Base-by-base conservation (phyloP, 2,329 filamentous ascomycete genomes). In the Hirsutella rhossiliensis region DNA sequence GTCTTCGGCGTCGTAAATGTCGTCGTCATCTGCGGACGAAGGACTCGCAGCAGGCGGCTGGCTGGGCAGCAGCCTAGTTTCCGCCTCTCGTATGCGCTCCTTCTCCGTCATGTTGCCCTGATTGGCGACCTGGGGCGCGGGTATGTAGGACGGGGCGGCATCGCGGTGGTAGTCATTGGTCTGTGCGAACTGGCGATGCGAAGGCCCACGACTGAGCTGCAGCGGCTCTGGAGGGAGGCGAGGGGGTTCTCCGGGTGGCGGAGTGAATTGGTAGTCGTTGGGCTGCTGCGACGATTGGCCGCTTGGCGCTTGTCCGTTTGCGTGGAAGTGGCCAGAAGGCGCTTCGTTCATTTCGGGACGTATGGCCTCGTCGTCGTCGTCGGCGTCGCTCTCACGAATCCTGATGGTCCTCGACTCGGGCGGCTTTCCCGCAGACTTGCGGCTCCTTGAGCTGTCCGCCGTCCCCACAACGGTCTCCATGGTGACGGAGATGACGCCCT, bases 381-480 rank as follows among this genome's bases (percentile, higher is more conserved):
- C 59, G 17, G 62, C 63, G 18, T 61, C 60, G 37, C 54, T 58
- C 40, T 60, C 57, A 3, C 50, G 47, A 11, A 60, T 51, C 11
- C 53, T 50, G 11, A 57, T 44, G 23, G 56, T 59, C 27, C 53
- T 53, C 27, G 55, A 55, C 20, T 52, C 50, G 19, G 55, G 55
- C 3, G 56, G 55, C 8, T 45, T 45, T 38, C 52, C 54, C 17
- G 49, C 42, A 30, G 52, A 47, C 41, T 57, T 59, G 19, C 56
- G 60, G 1, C 48, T 47, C 7, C 56, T 53, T 7, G 75, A 75
- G 52, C 80, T 90, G 60, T 98, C 89, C 31, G 76, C 75, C 0
- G 88, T 95, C 2, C 92, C 92, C 18, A 97, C 80, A 2, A 94
- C 71, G 13, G 95, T 76, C 59, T 96, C 88, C 54, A 96, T 90